A percentile compares a stretch with the other conserved stretches of the same genome.
Evolutionary conservation across 176 grass and related monocot genomes (phyloP).

Genomic region (Oryza punctata): DNA sequence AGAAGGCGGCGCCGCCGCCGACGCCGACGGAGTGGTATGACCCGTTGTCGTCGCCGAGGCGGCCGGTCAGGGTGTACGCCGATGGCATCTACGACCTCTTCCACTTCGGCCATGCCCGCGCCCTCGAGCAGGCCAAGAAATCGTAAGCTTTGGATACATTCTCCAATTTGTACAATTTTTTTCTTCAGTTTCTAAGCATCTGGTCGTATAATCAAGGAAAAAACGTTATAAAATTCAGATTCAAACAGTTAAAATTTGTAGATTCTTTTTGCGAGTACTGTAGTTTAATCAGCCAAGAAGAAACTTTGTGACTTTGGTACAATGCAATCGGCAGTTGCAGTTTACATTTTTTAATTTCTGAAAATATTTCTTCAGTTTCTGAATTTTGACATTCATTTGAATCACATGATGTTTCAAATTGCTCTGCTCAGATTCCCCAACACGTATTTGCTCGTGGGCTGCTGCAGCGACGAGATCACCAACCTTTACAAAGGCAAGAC

Average conservation of each 20-base stretch:
- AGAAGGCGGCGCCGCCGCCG: not conserved
- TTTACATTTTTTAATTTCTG: not conserved
- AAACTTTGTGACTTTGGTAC: not conserved
- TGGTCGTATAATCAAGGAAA: not conserved
- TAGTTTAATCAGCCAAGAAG: not conserved
- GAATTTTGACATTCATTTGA: not conserved
- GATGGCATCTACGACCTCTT: conserved; percentile 76
- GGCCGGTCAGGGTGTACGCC: conserved; percentile 58
- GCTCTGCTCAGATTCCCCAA: conserved; percentile 58
- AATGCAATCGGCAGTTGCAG: not conserved
- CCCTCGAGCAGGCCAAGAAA: conserved; percentile 78
- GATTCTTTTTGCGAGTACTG: not conserved
- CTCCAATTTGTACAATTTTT: not conserved
- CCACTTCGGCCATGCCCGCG: conserved; percentile 76
- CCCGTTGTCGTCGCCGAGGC: conserved; percentile 30
- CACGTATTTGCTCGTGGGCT: conserved; percentile 70
- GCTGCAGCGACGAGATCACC: conserved; percentile 76
- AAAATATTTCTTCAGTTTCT: not conserved
- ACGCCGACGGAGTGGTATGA: conserved; percentile 62
- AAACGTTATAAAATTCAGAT: not conserved
- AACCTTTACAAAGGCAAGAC: conserved; percentile 75
- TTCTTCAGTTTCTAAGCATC: not conserved
- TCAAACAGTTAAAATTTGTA: too few species aligned
- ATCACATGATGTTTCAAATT: not conserved
- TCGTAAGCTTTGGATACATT: conserved; percentile 33